Percentiles rank a stretch among this genome's conserved stretches.
phyloP scores from a whole-genome alignment of 345 rosid genomes.

The Gossypium arboreum region DNA sequence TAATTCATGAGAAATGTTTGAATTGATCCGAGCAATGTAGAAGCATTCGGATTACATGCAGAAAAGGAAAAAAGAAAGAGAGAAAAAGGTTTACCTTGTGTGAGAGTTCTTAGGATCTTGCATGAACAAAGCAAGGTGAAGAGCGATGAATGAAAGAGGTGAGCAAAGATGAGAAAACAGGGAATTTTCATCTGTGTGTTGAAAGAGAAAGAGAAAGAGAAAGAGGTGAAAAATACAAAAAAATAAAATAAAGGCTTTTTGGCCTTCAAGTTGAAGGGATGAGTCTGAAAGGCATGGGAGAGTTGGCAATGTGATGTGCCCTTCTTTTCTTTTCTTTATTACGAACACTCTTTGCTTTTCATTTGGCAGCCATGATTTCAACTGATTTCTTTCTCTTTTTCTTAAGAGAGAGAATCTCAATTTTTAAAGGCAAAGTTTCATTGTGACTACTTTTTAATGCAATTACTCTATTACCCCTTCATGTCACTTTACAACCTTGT shows the following conservation, averaged over 20 bases:
- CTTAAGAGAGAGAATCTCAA: constrained; percentile 33
- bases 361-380: constrained; percentile 52
- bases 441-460: constrained; percentile 39
- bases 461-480: constrained; percentile 41
- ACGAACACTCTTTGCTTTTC: constrained; percentile 33
- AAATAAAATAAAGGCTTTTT: background rate
- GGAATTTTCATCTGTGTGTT: constrained; percentile 39
- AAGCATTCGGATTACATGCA: background rate
- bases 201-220: background rate
- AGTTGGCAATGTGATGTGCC: background rate
- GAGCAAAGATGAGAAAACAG: constrained; percentile 17
- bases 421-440: constrained; percentile 44
- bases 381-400: constrained; percentile 23
- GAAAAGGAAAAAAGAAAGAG: background rate
- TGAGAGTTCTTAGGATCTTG: constrained; percentile 72
- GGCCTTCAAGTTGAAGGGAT: constrained; percentile 23
- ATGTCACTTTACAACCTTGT: constrained; percentile 12
- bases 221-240: no score
- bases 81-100: constrained; percentile 48
- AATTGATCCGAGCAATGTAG: background rate
- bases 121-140: constrained; percentile 53
- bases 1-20: background rate
- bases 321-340: constrained; percentile 57
- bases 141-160: constrained; percentile 24
- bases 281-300: constrained; percentile 10